These are phyloP conservation scores for Chlorella vulgaris DNA, from an alignment of 139 green algal genomes.

Conservation along the genomic window DNA sequence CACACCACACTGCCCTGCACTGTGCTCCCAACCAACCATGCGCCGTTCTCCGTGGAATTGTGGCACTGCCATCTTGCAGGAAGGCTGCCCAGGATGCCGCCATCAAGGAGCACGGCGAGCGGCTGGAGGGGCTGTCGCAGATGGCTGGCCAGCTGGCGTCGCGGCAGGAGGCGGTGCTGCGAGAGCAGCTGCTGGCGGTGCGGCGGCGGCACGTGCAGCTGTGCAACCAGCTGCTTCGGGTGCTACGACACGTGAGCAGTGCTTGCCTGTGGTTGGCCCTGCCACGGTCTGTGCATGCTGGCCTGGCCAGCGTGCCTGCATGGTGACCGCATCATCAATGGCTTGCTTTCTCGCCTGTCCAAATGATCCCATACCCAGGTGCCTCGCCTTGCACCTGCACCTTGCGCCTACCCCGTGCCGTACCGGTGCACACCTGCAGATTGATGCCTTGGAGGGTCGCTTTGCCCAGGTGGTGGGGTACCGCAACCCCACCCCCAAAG, in stretches of 20 bases:
- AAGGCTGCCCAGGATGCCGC: conserved; percentile 46
- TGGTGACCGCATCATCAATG: too few relatives aligned
- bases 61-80: too few relatives aligned
- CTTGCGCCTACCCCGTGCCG: neutral
- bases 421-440: neutral
- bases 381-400: neutral
- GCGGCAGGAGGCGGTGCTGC: conserved; percentile 32
- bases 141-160: conserved; percentile 41
- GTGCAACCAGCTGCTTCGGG: conserved; percentile 37
- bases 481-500: neutral
- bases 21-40: too few relatives aligned
- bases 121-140: conserved; percentile 40
- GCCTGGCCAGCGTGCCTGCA: neutral
- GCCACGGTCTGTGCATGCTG: too few relatives aligned
- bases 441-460: conserved; percentile 55
- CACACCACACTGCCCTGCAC: neutral
- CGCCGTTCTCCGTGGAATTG: too few relatives aligned
- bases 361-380: neutral
- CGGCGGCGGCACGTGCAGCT: conserved; percentile 38
- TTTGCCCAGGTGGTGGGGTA: conserved; percentile 49
- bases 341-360: neutral
- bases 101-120: conserved; percentile 48
- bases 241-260: conserved; percentile 29
- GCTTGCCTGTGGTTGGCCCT: neutral
- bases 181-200: conserved; percentile 39